Evolutionary conservation across 192 early-diverging fungal genomes (phyloP).

Genomic region (Paraglomus brasilianum): DNA sequence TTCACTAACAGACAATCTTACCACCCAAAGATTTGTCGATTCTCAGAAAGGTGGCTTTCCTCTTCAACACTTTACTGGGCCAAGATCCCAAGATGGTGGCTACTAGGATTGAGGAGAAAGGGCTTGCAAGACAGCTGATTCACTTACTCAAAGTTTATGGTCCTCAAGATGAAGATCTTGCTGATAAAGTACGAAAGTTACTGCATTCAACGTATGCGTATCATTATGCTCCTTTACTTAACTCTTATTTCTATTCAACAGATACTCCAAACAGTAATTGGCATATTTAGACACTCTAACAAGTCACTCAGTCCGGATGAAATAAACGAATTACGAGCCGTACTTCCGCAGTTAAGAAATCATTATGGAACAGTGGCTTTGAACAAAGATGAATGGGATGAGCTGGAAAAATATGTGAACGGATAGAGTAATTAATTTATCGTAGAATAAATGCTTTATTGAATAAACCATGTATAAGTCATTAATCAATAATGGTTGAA

Average conservation of each 20-base stretch:
- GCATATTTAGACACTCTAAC: not conserved
- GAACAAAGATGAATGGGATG: constrained; percentile 9
- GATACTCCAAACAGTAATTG: constrained; percentile 19
- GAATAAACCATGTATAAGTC: no score
- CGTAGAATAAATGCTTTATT: no score
- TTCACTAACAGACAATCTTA: not conserved
- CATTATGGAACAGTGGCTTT: not conserved
- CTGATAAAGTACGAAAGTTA: constrained; percentile 15
- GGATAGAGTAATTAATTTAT: no score
- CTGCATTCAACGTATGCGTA: not conserved
- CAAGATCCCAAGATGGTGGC: constrained; percentile 43
- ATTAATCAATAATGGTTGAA: no score
- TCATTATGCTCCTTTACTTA: not conserved
- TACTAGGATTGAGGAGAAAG: constrained; percentile 15
- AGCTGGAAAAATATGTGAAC: constrained; percentile 13
- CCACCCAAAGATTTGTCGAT: constrained; percentile 37
- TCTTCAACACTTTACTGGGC: constrained; percentile 62
- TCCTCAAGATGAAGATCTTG: constrained; percentile 23
- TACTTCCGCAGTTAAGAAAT: constrained; percentile 21
- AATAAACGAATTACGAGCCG: constrained; percentile 3
- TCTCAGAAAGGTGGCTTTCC: constrained; percentile 59
- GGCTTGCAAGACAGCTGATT: constrained; percentile 13
- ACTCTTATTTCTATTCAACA: not conserved
- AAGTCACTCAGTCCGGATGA: constrained; percentile 1
- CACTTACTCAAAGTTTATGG: constrained; percentile 7